A percentile compares a stretch with the other conserved stretches of the same genome.
These are phyloP conservation scores for Nemania bipapillata DNA, from an alignment of 2,329 filamentous ascomycete species.

Conservation along the genomic window DNA sequence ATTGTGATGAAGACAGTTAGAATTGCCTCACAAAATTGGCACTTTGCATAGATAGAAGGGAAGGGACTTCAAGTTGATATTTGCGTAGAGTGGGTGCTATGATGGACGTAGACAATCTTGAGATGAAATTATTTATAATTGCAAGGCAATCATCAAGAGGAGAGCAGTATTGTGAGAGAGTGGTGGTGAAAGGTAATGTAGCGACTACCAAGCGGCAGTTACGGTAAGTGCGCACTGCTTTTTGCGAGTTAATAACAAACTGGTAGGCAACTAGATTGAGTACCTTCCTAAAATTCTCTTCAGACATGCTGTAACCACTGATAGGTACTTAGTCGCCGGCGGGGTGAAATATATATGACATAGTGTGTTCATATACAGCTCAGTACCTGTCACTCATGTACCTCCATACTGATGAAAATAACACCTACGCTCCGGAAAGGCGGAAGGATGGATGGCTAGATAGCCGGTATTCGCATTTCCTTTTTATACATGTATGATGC, in stretches of 20 bases:
- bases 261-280: too few species aligned
- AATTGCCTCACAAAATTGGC: neutral
- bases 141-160: neutral
- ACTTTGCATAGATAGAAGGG: neutral
- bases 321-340: neutral
- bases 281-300: neutral
- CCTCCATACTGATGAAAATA: neutral
- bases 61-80: neutral
- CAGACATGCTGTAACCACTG: neutral
- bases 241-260: too few species aligned
- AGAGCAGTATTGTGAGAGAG: neutral
- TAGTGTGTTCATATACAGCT: neutral
- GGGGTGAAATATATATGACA: neutral
- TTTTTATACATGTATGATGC: neutral
- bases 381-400: neutral
- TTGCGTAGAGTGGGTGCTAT: neutral
- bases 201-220: too few species aligned
- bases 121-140: neutral
- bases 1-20: neutral
- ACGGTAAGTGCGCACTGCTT: too few species aligned
- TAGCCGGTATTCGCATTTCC: neutral
- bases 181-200: too few species aligned
- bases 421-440: neutral
- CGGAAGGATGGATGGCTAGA: neutral
- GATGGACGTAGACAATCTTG: neutral